Evolutionary conservation across 2,329 filamentous ascomycete species (phyloP), one percentile per base, ranked within the genome.

Genomic region (Diaporthe citrichinensis): DNA sequence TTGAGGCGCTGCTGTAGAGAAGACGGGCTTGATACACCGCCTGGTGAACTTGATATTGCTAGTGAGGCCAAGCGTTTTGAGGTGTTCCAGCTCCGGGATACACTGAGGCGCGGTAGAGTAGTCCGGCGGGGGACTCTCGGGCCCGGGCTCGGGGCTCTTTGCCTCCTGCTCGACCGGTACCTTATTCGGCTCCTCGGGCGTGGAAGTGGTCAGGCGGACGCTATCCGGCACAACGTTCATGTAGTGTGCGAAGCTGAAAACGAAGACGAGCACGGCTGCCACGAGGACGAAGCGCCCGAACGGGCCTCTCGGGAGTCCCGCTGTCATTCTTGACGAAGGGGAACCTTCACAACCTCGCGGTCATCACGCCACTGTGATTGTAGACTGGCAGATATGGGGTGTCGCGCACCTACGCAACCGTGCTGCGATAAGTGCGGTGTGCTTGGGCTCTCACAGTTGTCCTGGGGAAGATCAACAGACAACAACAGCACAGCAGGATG

Each of bases 1-100:
- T 46, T 68, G 65, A 7, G 65, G 65, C 2, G 65, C 65, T 12
- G 23, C 14, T 28, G 65, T 39, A 4, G 71, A 57, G 20, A 59
- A 62, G 8, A 69, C 41, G 55, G 74, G 74, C 46, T 57, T 73
- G 23, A 76, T 76, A 72, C 74, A 76, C 2, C 74, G 55, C 59
- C 55, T 76, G 41, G 61, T 53, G 61, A 69, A 73, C 41, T 58
- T 73, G 53, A 76, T 76, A n/a, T 68, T 69, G 41, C 39, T 55
- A 55, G 61, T 73, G 14, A 76, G 71, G 20, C 34, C 58, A 44
- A 75, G 59, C 20, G 28, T 39, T 17, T 61, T 62, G 15, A 76
- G 61, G 53, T 62, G 61, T 12, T 61, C 62, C 5, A 76, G 53
- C 23, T 68, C 25, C 7, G 69, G 46, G 14, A 68, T 53, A 53